A percentile compares a stretch with the other conserved stretches of the same genome.
Conservation (phyloP, 495 filamentous ascomycete species). For the Penicillium robsamsonii region DNA sequence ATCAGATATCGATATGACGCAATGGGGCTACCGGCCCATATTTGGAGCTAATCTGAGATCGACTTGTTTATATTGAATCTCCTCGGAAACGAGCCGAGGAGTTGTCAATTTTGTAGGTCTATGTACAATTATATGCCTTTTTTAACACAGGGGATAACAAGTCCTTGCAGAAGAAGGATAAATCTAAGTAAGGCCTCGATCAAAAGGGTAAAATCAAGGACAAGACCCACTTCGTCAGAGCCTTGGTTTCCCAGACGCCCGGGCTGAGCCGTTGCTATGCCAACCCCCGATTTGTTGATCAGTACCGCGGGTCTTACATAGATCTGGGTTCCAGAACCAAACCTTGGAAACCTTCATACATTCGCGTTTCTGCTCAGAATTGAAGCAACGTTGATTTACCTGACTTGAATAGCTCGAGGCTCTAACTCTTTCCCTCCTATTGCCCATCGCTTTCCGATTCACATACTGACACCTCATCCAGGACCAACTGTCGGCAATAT, state of each 20-base stretch:
- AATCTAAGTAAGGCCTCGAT: constrained; percentile 17
- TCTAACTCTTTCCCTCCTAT: constrained; percentile 27
- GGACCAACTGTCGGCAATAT: constrained; percentile 23
- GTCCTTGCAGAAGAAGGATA: constrained; percentile 25
- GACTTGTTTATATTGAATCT: constrained; percentile 13
- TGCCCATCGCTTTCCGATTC: constrained; percentile 27
- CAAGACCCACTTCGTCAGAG: constrained; percentile 24
- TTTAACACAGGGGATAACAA: constrained; percentile 21
- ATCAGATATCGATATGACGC: constrained; percentile 9
- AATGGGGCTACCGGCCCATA: constrained; percentile 8
- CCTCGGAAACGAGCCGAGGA: constrained; percentile 26
- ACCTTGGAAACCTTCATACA: constrained; percentile 20
- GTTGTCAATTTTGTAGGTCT: neutral
- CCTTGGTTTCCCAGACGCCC: constrained; percentile 39
- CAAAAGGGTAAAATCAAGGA: constrained; percentile 9
- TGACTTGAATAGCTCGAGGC: constrained; percentile 10
- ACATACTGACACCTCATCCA: constrained; percentile 44
- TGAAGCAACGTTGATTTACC: neutral
- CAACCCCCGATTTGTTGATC: constrained; percentile 48
- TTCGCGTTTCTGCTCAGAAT: constrained; percentile 28
- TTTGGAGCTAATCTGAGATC: constrained; percentile 17
- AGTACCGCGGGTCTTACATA: constrained; percentile 33
- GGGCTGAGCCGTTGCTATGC: constrained; percentile 38
- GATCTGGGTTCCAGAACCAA: constrained; percentile 35
- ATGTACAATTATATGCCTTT: neutral